Percentiles rank a stretch among this genome's conserved stretches.
These are phyloP conservation scores for Pharnaceum exiguum DNA, from an alignment of 148 eudicot species.

Conservation along the genomic window DNA sequence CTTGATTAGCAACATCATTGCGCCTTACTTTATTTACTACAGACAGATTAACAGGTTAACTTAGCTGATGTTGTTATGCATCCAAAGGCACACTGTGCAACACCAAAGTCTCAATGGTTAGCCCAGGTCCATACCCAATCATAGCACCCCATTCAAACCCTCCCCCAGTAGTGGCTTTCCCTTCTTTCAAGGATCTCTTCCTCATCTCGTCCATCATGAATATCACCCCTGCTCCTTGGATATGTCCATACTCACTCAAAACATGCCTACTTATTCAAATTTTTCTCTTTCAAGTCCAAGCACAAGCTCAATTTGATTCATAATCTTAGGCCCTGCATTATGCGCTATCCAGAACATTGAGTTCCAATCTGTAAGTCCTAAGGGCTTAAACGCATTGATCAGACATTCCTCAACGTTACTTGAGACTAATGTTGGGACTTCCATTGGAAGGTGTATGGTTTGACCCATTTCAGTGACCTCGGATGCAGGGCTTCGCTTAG, in stretches of 20 bases:
- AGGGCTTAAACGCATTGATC: neutral
- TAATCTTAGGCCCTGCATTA: constrained; percentile 1
- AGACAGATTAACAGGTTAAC: no score
- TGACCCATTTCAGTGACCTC: constrained; percentile 5
- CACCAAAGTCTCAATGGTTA: constrained; percentile 12
- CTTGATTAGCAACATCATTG: no score
- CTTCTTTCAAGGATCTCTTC: constrained; percentile 9
- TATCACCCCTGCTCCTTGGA: neutral
- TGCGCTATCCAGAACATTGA: constrained; percentile 13
- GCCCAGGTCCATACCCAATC: constrained; percentile 14
- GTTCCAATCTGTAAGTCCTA: neutral
- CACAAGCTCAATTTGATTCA: constrained; percentile 2
- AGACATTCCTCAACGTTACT: constrained; percentile 2
- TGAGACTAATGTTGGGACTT: neutral
- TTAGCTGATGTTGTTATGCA: no score
- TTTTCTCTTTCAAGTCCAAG: constrained; percentile 2
- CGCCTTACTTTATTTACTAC: no score
- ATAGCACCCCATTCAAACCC: constrained; percentile 10
- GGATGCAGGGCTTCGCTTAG: neutral
- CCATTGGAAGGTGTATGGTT: neutral
- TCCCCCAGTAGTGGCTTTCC: constrained; percentile 10
- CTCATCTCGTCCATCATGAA: constrained; percentile 14
- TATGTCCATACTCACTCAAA: constrained; percentile 13
- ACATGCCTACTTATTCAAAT: neutral
- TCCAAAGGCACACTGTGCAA: neutral